A percentile compares a stretch with the other conserved stretches of the same genome.
These are phyloP conservation scores for Pyrenochaeta sp. DNA, from an alignment of 2,329 filamentous ascomycete genomes.

Conservation along the genomic window DNA sequence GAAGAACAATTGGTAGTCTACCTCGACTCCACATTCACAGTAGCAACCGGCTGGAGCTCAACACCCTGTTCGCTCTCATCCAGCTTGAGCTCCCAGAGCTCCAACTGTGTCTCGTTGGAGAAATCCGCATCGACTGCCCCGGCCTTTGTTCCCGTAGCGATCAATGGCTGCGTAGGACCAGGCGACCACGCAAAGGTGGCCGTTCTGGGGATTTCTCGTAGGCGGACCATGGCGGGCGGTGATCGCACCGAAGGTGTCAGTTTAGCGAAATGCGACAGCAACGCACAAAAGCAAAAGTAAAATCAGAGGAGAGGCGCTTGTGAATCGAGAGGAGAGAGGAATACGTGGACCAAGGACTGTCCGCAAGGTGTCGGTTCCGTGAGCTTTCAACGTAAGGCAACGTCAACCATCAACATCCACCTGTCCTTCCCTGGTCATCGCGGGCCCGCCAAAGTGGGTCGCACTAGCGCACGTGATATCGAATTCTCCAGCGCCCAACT, in stretches of 20 bases:
- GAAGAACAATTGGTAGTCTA: constrained; percentile 51
- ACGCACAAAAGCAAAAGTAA: constrained; percentile 29
- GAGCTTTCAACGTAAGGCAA: constrained; percentile 30
- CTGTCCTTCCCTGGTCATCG: constrained; percentile 45
- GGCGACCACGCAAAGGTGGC: constrained; percentile 98
- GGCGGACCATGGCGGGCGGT: constrained; percentile 78
- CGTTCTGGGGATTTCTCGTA: constrained; percentile 95
- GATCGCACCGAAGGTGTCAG: constrained; percentile 40
- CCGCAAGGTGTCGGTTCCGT: constrained; percentile 26
- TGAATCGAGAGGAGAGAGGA: constrained; percentile 15
- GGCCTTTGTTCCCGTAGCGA: constrained; percentile 93
- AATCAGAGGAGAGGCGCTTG: constrained; percentile 12
- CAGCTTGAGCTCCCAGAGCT: constrained; percentile 92
- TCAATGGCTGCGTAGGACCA: constrained; percentile 75
- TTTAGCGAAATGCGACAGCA: constrained; percentile 25
- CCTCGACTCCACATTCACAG: constrained; percentile 89
- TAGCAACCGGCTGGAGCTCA: constrained; percentile 85
- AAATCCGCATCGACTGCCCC: constrained; percentile 97
- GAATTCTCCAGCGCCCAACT: constrained; percentile 21
- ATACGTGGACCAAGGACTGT: constrained; percentile 14
- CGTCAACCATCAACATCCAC: constrained; percentile 40
- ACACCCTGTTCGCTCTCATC: constrained; percentile 77
- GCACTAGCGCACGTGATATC: constrained; percentile 33
- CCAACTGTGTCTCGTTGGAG: constrained; percentile 94
- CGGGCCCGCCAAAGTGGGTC: constrained; percentile 23